Percentiles rank a stretch among this genome's conserved stretches.
Conservation (phyloP, 1,284 basidiomycete species). For the Cryptococcus amylolentus region DNA sequence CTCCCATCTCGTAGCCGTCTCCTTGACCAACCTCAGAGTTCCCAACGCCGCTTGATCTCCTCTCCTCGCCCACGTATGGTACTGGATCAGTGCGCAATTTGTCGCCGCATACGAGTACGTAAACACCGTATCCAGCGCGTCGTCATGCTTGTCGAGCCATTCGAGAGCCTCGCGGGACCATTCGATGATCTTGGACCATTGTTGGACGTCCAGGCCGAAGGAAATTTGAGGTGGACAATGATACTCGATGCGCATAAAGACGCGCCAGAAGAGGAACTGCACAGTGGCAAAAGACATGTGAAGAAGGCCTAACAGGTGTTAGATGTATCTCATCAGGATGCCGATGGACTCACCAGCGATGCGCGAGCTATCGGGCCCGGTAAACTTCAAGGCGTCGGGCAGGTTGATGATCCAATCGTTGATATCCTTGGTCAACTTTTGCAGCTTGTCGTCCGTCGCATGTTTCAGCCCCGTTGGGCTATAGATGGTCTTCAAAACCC, state of each 20-base stretch:
- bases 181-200: slow-evolving; percentile 69
- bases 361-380: slow-evolving; percentile 59
- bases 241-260: slow-evolving; percentile 92
- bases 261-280: slow-evolving; percentile 71
- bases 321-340: neutral
- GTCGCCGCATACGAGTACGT: slow-evolving; percentile 84
- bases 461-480: slow-evolving; percentile 80
- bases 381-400: slow-evolving; percentile 69
- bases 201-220: slow-evolving; percentile 72
- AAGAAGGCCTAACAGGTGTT: slow-evolving; percentile 62
- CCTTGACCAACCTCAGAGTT: slow-evolving; percentile 72
- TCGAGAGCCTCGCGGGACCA: slow-evolving; percentile 77
- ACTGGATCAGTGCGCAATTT: slow-evolving; percentile 85
- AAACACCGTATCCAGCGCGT: slow-evolving; percentile 79
- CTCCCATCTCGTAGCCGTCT: slow-evolving; percentile 81
- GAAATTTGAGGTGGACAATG: slow-evolving; percentile 77
- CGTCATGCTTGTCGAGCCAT: slow-evolving; percentile 80
- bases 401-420: slow-evolving; percentile 71
- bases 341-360: slow-evolving; percentile 43
- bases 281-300: slow-evolving; percentile 83
- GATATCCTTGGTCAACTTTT: slow-evolving; percentile 67
- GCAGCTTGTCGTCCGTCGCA: slow-evolving; percentile 72
- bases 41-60: slow-evolving; percentile 69
- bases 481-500: slow-evolving; percentile 77
- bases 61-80: slow-evolving; percentile 85